These are phyloP conservation scores for Elaphomyces granulatus DNA, from an alignment of 495 filamentous ascomycete genomes.

Conservation along the genomic window DNA sequence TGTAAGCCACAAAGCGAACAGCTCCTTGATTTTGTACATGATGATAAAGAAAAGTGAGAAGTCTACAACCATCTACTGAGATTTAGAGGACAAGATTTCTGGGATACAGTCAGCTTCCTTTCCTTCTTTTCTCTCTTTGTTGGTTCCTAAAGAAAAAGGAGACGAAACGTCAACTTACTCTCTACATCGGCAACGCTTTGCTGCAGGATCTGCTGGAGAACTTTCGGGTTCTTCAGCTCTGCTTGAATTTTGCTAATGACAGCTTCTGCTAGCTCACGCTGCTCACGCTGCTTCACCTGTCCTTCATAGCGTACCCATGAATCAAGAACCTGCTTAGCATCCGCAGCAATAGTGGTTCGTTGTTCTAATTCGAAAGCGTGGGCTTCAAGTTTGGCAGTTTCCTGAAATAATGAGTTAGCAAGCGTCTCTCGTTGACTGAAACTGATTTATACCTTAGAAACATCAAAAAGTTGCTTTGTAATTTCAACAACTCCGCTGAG, in stretches of 20 bases:
- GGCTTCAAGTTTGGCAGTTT: constrained; percentile 91
- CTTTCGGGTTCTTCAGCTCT: constrained; percentile 94
- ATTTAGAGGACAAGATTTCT: constrained; percentile 42
- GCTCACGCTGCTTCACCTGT: constrained; percentile 96
- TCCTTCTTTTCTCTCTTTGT: too few species aligned
- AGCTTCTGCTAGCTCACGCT: constrained; percentile 82
- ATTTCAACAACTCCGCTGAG: constrained; percentile 86
- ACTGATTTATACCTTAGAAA: constrained; percentile 65
- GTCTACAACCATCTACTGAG: constrained; percentile 28
- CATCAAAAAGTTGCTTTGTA: constrained; percentile 92
- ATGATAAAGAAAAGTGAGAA: constrained; percentile 17
- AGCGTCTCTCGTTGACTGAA: background rate
- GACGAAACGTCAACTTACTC: constrained; percentile 46
- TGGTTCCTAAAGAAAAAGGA: too few species aligned
- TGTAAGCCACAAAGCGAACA: constrained; percentile 17
- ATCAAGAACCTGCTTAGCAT: constrained; percentile 91
- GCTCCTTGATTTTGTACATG: constrained; percentile 36
- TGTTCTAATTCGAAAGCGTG: constrained; percentile 96
- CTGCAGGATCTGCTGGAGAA: constrained; percentile 85
- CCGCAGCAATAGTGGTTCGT: constrained; percentile 69
- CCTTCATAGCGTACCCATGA: constrained; percentile 98
- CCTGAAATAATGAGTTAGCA: constrained; percentile 42
- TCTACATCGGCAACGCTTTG: constrained; percentile 93
- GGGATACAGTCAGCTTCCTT: constrained; percentile 15
- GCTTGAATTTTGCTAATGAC: constrained; percentile 95